Conservation (phyloP, 2,329 filamentous ascomycete genomes). For the Aspergillus ustus region DNA sequence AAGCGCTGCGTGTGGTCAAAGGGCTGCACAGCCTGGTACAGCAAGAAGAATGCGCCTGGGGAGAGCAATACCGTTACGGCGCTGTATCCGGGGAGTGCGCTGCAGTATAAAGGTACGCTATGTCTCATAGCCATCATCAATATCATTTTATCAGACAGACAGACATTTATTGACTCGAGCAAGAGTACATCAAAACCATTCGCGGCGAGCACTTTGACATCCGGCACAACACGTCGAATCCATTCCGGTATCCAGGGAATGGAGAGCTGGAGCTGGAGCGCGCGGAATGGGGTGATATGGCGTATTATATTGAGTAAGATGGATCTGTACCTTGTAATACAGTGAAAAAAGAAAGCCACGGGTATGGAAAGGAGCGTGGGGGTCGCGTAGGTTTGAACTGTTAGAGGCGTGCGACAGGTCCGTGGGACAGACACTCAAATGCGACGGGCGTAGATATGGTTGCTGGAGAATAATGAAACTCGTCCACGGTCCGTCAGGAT, state of each 20-base stretch:
- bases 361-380: too few relatives aligned
- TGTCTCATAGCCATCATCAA: neutral
- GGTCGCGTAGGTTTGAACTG: too few relatives aligned
- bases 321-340: too few relatives aligned
- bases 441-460: too few relatives aligned
- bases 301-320: constrained; percentile 18
- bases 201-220: constrained; percentile 26
- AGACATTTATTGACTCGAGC: neutral
- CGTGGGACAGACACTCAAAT: too few relatives aligned
- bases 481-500: too few relatives aligned
- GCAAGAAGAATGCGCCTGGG: constrained; percentile 8
- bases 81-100: constrained; percentile 31
- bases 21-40: constrained; percentile 35
- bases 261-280: constrained; percentile 21
- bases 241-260: constrained; percentile 22
- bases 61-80: constrained; percentile 25
- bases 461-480: too few relatives aligned
- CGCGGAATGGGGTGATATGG: constrained; percentile 14
- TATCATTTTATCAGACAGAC: neutral
- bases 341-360: too few relatives aligned
- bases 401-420: too few relatives aligned
- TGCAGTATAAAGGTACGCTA: constrained; percentile 28
- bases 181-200: constrained; percentile 21
- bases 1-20: constrained; percentile 32
- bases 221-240: constrained; percentile 19